phyloP scores from a whole-genome alignment of 1,139 yeast species.

The Pichiaceae sp. region DNA sequence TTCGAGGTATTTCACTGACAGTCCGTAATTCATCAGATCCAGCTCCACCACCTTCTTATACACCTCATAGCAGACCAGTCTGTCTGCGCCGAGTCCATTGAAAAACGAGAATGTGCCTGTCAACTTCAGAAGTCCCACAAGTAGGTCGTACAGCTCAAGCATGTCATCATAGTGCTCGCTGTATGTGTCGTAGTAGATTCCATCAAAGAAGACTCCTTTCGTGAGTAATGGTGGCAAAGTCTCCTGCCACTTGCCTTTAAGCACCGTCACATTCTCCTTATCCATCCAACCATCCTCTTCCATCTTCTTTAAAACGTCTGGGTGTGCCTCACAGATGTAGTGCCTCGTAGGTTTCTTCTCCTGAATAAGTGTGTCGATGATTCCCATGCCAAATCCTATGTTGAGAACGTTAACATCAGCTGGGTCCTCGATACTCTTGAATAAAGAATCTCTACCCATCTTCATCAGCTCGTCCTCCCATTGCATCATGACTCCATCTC shows the following conservation, averaged over 20 bases:
- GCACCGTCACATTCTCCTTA: slow-evolving; percentile 58
- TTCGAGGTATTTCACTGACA: slow-evolving; percentile 45
- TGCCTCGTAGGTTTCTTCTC: slow-evolving; percentile 54
- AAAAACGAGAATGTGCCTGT: slow-evolving; percentile 81
- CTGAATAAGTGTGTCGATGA: slow-evolving; percentile 75
- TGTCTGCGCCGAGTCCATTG: slow-evolving; percentile 94
- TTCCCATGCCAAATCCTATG: slow-evolving; percentile 96
- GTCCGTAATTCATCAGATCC: slow-evolving; percentile 74
- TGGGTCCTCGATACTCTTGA: slow-evolving; percentile 33
- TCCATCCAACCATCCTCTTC: slow-evolving; percentile 78
- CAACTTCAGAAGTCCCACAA: slow-evolving; percentile 78
- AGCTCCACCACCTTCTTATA: slow-evolving; percentile 74
- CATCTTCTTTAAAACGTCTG: slow-evolving; percentile 71
- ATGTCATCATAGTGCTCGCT: slow-evolving; percentile 82
- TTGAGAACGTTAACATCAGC: slow-evolving; percentile 53
- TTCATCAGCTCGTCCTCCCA: slow-evolving; percentile 88
- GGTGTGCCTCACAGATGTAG: slow-evolving; percentile 92
- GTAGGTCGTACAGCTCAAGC: slow-evolving; percentile 73
- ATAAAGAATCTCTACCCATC: slow-evolving; percentile 65
- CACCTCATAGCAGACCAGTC: slow-evolving; percentile 83
- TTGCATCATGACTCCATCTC: slow-evolving; percentile 96
- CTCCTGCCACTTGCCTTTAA: slow-evolving; percentile 92
- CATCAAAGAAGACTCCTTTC: slow-evolving; percentile 68
- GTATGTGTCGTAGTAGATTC: slow-evolving; percentile 89
- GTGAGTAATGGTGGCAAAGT: slow-evolving; percentile 56